These are phyloP conservation scores for Gynandropsis gynandra DNA, from an alignment of 345 rosid species.

Conservation along the genomic window DNA sequence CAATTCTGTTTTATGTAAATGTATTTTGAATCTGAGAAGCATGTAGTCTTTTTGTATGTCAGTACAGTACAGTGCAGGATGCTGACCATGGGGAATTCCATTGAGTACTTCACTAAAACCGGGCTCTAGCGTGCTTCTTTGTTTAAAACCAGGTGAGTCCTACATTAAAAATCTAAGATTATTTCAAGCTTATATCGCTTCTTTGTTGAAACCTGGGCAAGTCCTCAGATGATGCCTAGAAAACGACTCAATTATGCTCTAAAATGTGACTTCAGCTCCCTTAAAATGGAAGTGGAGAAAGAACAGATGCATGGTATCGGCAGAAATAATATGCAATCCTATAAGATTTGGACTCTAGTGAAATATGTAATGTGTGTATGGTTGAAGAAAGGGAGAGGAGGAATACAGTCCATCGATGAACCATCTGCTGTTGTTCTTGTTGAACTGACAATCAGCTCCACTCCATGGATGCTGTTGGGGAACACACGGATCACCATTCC, in stretches of 20 bases:
- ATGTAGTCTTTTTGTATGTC: not conserved
- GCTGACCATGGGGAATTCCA: too few relatives aligned
- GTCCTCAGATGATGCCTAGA: too few relatives aligned
- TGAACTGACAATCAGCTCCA: constrained; percentile 79
- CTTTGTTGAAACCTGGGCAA: too few relatives aligned
- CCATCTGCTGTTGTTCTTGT: constrained; percentile 65
- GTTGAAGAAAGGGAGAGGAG: constrained; percentile 1
- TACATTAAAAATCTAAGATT: too few relatives aligned
- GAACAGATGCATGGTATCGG: too few relatives aligned
- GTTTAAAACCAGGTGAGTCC: too few relatives aligned
- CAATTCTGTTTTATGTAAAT: constrained; percentile 4
- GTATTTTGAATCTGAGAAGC: not conserved
- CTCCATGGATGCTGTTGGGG: constrained; percentile 99
- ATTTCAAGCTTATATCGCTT: too few relatives aligned
- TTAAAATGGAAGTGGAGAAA: too few relatives aligned
- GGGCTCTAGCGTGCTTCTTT: too few relatives aligned
- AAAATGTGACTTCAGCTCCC: too few relatives aligned
- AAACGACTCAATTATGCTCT: too few relatives aligned
- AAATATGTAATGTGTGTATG: constrained; percentile 6
- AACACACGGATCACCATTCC: constrained; percentile 99
- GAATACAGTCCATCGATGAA: constrained; percentile 94
- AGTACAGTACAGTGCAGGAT: not conserved
- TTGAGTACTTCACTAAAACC: too few relatives aligned
- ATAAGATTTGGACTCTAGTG: not conserved
- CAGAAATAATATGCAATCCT: not conserved